Evolutionary conservation across 805 yeast species (phyloP), one percentile per base, ranked within the genome.

Genomic region (Ogataea ganodermae): DNA sequence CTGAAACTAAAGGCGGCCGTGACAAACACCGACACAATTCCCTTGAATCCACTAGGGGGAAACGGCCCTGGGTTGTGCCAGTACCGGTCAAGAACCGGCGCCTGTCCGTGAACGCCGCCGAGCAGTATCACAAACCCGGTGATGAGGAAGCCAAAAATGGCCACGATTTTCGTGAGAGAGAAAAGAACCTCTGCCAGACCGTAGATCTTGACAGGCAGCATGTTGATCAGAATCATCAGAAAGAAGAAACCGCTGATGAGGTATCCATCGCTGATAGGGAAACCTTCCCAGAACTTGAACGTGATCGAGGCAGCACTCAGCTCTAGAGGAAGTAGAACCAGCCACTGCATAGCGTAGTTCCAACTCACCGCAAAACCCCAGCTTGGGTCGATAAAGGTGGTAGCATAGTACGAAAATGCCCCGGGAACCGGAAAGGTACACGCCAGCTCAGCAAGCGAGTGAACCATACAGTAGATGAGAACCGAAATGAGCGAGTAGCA

Each of bases 331-430:
- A 79, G 59, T 22, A 74, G 72, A 28, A 77, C 75, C 21, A 79
- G 53, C 79, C 81, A 76, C 57, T 75, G 75, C 58, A 78, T 65
- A 50, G 74, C 74, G 56, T 79, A 79, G 58, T 76, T 80, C 75
- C 80, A 76, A 49, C 83, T 83, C 62, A 74, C 70, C 7, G 86
- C 84, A 58, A 79, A 82, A 24, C 85, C 87, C 71, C 79, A 76
- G 7, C 84, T 78, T 13, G 75, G 74, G 55, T 81, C 84, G 45
- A 83, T 66, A 56, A 82, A 81, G 52, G 78, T 68, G n/a, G 81
- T 69, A 9, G 82, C 76, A 62, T 77, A 82, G n/a, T 83, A 76
- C 35, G 80, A 74, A 56, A 81, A 82, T 6, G 85, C 81, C 62
- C 87, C 87, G 7, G 84, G 73, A 14, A 81, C 74, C 9, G 87